Percentiles rank a stretch among this genome's conserved stretches.
These are phyloP conservation scores for Tuber calosporum DNA, from an alignment of 495 filamentous ascomycete genomes.

Conservation along the genomic window DNA sequence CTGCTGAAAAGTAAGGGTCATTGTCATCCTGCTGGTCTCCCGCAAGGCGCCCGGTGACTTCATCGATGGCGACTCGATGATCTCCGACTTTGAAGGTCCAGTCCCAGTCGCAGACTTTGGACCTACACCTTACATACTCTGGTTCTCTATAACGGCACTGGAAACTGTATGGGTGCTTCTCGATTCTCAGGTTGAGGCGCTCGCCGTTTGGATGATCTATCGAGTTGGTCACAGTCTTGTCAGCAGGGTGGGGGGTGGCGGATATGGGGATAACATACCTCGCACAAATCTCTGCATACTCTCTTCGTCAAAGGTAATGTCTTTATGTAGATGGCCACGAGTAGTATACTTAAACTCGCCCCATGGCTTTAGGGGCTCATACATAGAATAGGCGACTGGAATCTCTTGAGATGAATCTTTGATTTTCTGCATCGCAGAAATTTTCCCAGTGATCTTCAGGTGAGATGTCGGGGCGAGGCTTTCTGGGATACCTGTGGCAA, in stretches of 20 bases:
- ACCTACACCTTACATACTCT: slow-evolving; percentile 23
- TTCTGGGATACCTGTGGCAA: neutral
- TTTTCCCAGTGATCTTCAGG: neutral
- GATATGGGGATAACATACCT: slow-evolving; percentile 6
- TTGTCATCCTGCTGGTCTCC: slow-evolving; percentile 18
- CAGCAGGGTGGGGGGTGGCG: no score
- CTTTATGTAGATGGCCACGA: slow-evolving; percentile 20
- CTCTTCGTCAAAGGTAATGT: slow-evolving; percentile 10
- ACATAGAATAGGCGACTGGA: slow-evolving; percentile 15
- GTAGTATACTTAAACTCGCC: slow-evolving; percentile 10
- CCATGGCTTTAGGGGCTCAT: slow-evolving; percentile 21
- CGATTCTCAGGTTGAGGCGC: slow-evolving; percentile 29
- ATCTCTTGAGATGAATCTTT: neutral
- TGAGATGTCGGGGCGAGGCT: neutral
- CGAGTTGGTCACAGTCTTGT: neutral
- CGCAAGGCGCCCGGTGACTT: slow-evolving; percentile 26
- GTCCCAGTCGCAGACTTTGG: slow-evolving; percentile 13
- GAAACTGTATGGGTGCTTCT: slow-evolving; percentile 34
- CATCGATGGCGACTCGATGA: slow-evolving; percentile 33
- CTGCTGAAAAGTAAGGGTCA: slow-evolving; percentile 34
- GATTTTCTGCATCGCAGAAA: neutral
- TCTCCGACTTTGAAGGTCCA: slow-evolving; percentile 23
- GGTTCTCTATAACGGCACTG: slow-evolving; percentile 20
- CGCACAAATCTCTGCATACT: slow-evolving; percentile 20
- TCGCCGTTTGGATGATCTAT: slow-evolving; percentile 34